These are phyloP conservation scores for Wickerhamomyces rabaulensis DNA, from an alignment of 805 yeast species.

Conservation along the genomic window DNA sequence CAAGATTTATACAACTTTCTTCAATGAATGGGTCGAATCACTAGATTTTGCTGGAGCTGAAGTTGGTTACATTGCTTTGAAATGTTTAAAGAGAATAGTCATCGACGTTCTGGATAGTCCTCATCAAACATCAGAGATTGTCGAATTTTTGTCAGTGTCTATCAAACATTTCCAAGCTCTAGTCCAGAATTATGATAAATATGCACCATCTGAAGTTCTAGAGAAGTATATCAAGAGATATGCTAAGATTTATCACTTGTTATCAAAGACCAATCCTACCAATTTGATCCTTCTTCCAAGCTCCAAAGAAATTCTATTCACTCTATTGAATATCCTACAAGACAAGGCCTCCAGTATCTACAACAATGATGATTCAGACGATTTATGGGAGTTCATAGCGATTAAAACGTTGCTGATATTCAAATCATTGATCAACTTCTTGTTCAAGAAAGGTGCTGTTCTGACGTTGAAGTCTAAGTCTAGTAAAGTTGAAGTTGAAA, in stretches of 20 bases:
- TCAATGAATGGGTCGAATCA: slow-evolving; percentile 55
- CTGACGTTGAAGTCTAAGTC: slow-evolving; percentile 53
- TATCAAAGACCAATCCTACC: slow-evolving; percentile 58
- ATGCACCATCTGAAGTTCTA: slow-evolving; percentile 34
- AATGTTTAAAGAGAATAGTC: slow-evolving; percentile 65
- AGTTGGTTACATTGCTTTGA: slow-evolving; percentile 72
- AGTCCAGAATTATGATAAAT: slow-evolving; percentile 47
- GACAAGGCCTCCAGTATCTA: slow-evolving; percentile 63
- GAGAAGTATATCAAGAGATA: slow-evolving; percentile 71
- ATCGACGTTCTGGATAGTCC: slow-evolving; percentile 74
- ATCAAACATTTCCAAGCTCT: slow-evolving; percentile 57
- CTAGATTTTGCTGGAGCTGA: slow-evolving; percentile 53
- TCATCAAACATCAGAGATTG: slow-evolving; percentile 50
- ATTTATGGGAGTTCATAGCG: slow-evolving; percentile 72
- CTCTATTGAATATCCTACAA: slow-evolving; percentile 56
- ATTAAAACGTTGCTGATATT: slow-evolving; percentile 61
- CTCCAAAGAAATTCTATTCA: slow-evolving; percentile 53
- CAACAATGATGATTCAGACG: slow-evolving; percentile 46
- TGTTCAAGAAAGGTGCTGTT: slow-evolving; percentile 63
- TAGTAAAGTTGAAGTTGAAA: slow-evolving; percentile 58
- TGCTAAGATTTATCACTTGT: slow-evolving; percentile 63
- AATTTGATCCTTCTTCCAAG: slow-evolving; percentile 66
- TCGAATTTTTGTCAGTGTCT: slow-evolving; percentile 54
- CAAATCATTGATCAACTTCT: slow-evolving; percentile 57
- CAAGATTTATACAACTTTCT: slow-evolving; percentile 52